Base-by-base conservation (phyloP, 2,329 filamentous ascomycete species). In the Daldinia eschscholtzii region DNA sequence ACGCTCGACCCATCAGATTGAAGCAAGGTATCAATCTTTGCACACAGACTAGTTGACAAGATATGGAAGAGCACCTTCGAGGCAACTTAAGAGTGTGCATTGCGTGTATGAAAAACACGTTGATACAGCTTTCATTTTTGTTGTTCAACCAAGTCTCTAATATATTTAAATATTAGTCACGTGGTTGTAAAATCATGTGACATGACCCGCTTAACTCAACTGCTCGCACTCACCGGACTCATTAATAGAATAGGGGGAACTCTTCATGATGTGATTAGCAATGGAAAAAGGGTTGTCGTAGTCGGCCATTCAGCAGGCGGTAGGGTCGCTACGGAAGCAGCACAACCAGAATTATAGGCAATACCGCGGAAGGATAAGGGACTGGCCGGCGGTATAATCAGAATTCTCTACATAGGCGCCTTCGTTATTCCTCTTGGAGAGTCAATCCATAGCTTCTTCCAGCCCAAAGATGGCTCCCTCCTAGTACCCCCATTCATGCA, bases 81-180 rank as follows among this genome's bases (percentile, higher is more conserved):
- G 93, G 88, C 93, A 97, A 96, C 94, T 97, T 92, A 97, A 97
- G 91, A 92, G 92, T 91, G 92, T 95, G 93, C 93, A 92, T 52
- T 52, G 46, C 46, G 46, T 52, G 46, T 52, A 33, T 52, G 46
- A 52, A 52, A 44, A 52, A 48, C 44, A 48, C 44, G 23, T 39
- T 48, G 23, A 26, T 48, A 12, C 44, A 48, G 7, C 44, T 48
- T 48, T 46, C 6, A 28, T 48, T n/a, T 15, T 28, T 28, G 12
- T 9, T 6, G 23, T 48, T 18, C 9, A 33, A 10, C 6, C 2
- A 6, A 33, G 9, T 33, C 30, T 10, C 6, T 6, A 33, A 6
- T 2, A 10, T 33, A 33, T 33, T 33, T 33, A 10, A 33, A 23
- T 23, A 6, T 10, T 33, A 39, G 46, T 56, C 52, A 37, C 33